Conservation (phyloP, 2,329 filamentous ascomycete genomes). For the Pyrenophora tritici-repentis region DNA sequence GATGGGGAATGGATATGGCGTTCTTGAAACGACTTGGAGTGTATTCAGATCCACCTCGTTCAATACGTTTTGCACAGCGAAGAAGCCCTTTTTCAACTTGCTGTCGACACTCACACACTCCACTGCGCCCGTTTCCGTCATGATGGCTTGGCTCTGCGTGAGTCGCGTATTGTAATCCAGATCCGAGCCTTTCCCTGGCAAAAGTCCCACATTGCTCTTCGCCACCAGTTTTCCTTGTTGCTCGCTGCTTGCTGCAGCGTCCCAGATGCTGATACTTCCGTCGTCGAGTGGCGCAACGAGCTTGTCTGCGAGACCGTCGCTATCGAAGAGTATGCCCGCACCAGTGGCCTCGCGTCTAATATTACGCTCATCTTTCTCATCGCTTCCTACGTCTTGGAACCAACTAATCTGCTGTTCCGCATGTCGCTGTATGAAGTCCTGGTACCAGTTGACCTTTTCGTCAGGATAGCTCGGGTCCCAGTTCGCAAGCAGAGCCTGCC, state of each 20-base stretch:
- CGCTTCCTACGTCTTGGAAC: slow-evolving; percentile 66
- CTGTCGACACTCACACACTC: slow-evolving; percentile 85
- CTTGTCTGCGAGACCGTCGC: slow-evolving; percentile 59
- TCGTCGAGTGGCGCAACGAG: slow-evolving; percentile 82
- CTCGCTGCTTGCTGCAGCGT: slow-evolving; percentile 58
- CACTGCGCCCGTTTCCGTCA: slow-evolving; percentile 72
- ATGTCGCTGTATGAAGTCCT: slow-evolving; percentile 84
- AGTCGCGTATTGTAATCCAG: slow-evolving; percentile 53
- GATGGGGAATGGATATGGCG: slow-evolving; percentile 79
- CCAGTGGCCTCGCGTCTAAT: slow-evolving; percentile 70
- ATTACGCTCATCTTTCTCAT: slow-evolving; percentile 47
- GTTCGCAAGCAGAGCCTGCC: slow-evolving; percentile 68
- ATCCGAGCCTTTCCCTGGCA: slow-evolving; percentile 61
- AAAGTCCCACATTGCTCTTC: slow-evolving; percentile 67
- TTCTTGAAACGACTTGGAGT: slow-evolving; percentile 69
- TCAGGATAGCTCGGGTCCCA: slow-evolving; percentile 80
- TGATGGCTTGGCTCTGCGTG: slow-evolving; percentile 57
- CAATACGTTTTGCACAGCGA: slow-evolving; percentile 76
- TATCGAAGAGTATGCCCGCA: slow-evolving; percentile 66
- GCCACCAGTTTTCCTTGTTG: slow-evolving; percentile 68
- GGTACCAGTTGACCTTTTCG: slow-evolving; percentile 81
- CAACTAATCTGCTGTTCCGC: slow-evolving; percentile 76
- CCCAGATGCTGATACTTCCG: slow-evolving; percentile 87
- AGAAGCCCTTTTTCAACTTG: slow-evolving; percentile 69
- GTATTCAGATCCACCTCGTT: slow-evolving; percentile 82